Conservation (phyloP, 495 filamentous ascomycete genomes). For the Platismatia glauca region DNA sequence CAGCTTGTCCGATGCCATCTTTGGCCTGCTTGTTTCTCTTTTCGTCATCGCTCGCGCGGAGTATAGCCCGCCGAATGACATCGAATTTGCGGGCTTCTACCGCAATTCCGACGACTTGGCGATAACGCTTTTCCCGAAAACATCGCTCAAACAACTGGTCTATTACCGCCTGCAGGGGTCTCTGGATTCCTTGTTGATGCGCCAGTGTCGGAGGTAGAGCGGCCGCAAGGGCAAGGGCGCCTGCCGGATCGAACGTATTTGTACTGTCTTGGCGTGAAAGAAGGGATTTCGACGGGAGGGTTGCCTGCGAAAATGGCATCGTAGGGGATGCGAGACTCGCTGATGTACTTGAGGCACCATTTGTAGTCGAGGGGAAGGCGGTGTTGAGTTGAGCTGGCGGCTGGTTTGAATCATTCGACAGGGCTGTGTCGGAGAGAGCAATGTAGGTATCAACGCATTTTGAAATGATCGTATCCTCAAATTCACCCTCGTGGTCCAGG, state of each 20-base stretch:
- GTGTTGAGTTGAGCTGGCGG: conserved; percentile 62
- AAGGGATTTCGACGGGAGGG: conserved; percentile 85
- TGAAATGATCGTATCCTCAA: conserved; percentile 96
- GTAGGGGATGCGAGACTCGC: conserved; percentile 74
- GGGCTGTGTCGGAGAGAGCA: conserved; percentile 56
- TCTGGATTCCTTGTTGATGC: conserved; percentile 50
- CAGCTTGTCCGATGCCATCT: conserved; percentile 50
- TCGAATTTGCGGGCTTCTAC: conserved; percentile 91
- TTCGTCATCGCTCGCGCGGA: conserved; percentile 69
- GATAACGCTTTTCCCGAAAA: conserved; percentile 75
- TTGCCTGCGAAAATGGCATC: conserved; percentile 87
- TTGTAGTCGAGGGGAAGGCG: conserved; percentile 54
- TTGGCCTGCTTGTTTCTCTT: conserved; percentile 51
- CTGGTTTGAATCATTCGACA: conserved; percentile 40
- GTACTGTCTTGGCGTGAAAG: conserved; percentile 66
- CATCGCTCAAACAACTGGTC: conserved; percentile 87
- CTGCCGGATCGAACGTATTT: conserved; percentile 47
- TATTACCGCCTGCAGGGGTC: conserved; percentile 70
- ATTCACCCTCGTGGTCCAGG: conserved; percentile 84
- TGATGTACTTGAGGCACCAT: conserved; percentile 56
- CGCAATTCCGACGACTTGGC: conserved; percentile 97
- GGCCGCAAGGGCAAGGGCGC: conserved; percentile 40
- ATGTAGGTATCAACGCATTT: conserved; percentile 99
- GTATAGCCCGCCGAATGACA: conserved; percentile 78
- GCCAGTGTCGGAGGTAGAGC: conserved; percentile 47